Base-by-base conservation (phyloP, 148 eudicot genomes). In the Camellia japonica region DNA sequence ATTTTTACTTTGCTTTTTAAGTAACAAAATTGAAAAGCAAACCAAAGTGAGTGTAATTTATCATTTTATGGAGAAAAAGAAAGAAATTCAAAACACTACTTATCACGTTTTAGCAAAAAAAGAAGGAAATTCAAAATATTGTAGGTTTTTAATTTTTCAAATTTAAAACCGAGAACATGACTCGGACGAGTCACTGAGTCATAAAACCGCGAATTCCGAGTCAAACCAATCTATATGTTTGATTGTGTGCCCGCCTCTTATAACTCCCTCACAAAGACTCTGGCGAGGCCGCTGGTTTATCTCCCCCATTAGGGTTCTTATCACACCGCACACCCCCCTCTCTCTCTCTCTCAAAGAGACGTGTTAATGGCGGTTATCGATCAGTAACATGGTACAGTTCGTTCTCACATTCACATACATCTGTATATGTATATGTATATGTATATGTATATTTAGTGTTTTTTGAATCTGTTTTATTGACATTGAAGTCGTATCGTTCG, bases 291-390 rank as follows among this genome's bases (percentile, higher is more conserved):
- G 18, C 20, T 51, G 68, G 59, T 51, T 61, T 52, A 47, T 77
- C 18, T 64, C 79, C 56, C 41, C 20, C 20, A 4, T 66, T 78
- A 67, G 73, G 80, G 65, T 73, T 78, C 63, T 49, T 42, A 10
- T 49, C 8, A 23, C 70, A 44, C 54, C 66, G 9, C 73, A 20
- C 71, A 12, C 10, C 38, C 23, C 16, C 58, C 43, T 73, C 76
- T 73, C 61, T 73, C 62, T 73, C 62, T 73, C 14, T 61, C 49
- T 60, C 68, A 69, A 46, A 14, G 73, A 72, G 23, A 20, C 23
- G 18, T 6, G 43, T 75, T 46, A 61, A 20, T 19, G 56, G 68
- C 56, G 78, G 78, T 61, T n/a, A 19, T 61, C 6, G 42, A 75
- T 61, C 42, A 23, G 3, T 46, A 59, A 19, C 15, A 46, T 43